Conservation (phyloP, 306 rosid species). For the Pueraria montana region DNA sequence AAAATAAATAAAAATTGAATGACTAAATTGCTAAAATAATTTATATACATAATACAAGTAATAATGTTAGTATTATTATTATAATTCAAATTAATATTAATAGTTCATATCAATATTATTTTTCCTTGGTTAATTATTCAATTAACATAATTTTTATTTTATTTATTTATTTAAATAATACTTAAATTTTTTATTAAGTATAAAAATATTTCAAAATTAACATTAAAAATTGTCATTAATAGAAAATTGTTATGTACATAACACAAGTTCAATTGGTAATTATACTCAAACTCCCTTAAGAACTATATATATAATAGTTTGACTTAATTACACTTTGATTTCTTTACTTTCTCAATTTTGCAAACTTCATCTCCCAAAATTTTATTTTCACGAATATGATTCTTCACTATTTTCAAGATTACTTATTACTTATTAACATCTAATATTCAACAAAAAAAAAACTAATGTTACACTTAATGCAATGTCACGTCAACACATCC, state of each 20-base stretch:
- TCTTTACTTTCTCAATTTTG: no score
- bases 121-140: neutral
- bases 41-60: neutral
- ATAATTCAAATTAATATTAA: neutral
- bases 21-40: neutral
- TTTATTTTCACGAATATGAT: no score
- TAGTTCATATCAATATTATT: neutral
- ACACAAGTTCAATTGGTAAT: neutral
- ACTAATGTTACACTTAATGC: no score
- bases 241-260: neutral
- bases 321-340: no score
- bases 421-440: no score
- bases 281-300: neutral
- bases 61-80: neutral
- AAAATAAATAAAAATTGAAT: neutral
- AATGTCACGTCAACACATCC: no score
- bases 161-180: neutral
- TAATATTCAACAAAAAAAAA: no score
- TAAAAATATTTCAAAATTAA: neutral
- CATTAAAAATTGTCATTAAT: neutral
- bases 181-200: neutral
- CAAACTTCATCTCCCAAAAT: no score
- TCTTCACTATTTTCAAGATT: no score
- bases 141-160: neutral
- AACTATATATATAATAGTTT: no score